Conservation (phyloP, 495 filamentous ascomycete genomes). For the Talaromyces borbonicus region DNA sequence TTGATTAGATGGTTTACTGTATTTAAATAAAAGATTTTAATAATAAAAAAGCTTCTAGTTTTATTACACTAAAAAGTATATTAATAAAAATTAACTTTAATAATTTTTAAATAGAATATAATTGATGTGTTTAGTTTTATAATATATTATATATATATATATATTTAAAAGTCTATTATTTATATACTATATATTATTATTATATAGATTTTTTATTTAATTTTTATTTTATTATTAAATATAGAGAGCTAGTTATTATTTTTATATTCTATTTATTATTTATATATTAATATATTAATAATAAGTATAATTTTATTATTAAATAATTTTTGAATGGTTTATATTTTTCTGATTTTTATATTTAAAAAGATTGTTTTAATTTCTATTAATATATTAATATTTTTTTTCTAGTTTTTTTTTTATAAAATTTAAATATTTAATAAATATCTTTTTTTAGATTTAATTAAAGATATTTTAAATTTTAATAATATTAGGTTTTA, state of each 20-base stretch:
- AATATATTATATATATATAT: not conserved
- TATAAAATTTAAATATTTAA: not conserved
- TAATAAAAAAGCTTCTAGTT: not conserved
- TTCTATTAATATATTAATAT: not conserved
- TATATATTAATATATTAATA: not conserved
- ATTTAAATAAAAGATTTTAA: not conserved
- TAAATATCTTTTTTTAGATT: not conserved
- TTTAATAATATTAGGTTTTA: not conserved
- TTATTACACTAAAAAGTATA: slow-evolving; percentile 4
- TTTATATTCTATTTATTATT: not conserved
- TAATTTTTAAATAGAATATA: not conserved
- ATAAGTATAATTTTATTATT: not conserved
- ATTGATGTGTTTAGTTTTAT: not conserved
- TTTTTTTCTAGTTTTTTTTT: not conserved
- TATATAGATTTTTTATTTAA: not conserved
- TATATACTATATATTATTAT: not conserved
- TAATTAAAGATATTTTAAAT: not conserved
- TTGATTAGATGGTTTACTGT: not conserved
- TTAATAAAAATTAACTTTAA: not conserved
- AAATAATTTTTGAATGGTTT: not conserved
- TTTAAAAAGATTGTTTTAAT: not conserved
- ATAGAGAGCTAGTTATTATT: not conserved
- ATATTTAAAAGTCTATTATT: not conserved
- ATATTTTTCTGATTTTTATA: not conserved
- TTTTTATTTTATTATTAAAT: not conserved